phyloP scores from a whole-genome alignment of 768 basidiomycete genomes.

The Ephemerocybe angulata region DNA sequence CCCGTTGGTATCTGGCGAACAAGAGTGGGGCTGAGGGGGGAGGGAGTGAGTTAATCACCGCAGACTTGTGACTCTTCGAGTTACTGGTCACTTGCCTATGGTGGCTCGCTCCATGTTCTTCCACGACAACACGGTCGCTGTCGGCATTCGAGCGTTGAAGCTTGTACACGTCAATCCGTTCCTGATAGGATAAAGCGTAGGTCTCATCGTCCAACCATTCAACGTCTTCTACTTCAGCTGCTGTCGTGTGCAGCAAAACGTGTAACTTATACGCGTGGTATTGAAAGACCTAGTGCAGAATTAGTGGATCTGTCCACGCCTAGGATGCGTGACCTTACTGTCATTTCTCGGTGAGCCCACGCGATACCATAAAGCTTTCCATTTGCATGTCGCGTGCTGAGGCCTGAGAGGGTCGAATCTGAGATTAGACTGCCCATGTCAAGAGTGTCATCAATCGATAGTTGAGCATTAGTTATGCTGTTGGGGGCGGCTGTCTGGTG shows the following conservation, averaged over 20 bases:
- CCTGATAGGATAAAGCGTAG: slow-evolving; percentile 42
- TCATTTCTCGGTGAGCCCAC: slow-evolving; percentile 45
- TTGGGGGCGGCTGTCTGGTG: slow-evolving; percentile 12
- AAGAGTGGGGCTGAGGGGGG: slow-evolving; percentile 5
- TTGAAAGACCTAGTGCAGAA: slow-evolving; percentile 34
- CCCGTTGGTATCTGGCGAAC: slow-evolving; percentile 2
- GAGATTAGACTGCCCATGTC: slow-evolving; percentile 21
- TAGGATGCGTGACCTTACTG: slow-evolving; percentile 25
- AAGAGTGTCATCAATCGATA: slow-evolving; percentile 17
- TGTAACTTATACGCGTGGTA: slow-evolving; percentile 27
- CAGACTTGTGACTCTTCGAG: not conserved
- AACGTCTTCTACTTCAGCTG: slow-evolving; percentile 26
- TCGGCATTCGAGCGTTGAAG: slow-evolving; percentile 33
- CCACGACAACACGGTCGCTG: slow-evolving; percentile 21
- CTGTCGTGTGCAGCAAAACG: slow-evolving; percentile 24
- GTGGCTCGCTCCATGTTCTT: slow-evolving; percentile 2
- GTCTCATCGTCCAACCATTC: slow-evolving; percentile 37
- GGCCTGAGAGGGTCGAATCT: slow-evolving; percentile 17
- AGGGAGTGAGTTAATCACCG: not conserved
- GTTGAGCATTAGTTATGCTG: not conserved
- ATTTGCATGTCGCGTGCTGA: slow-evolving; percentile 20
- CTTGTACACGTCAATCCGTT: slow-evolving; percentile 35
- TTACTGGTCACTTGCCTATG: slow-evolving; percentile 5
- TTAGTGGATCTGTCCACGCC: not conserved
- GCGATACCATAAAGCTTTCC: slow-evolving; percentile 36